Base-by-base conservation (phyloP, 2,329 filamentous ascomycete genomes). In the Trichoderma koningiopsis region DNA sequence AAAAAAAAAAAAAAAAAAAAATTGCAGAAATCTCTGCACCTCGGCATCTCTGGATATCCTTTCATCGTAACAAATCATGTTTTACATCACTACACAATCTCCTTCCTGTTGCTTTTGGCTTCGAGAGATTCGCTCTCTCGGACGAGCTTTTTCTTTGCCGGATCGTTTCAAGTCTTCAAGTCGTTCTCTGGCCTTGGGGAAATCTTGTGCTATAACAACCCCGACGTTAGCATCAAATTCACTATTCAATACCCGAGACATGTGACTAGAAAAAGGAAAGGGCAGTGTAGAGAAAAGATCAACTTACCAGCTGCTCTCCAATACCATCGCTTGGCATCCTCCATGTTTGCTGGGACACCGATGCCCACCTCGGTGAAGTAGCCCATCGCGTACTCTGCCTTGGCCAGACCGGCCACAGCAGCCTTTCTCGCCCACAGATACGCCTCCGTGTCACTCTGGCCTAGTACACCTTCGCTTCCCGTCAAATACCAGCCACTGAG, bases 301-400 rank as follows among this genome's bases (percentile, higher is more conserved):
- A 59, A 89, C 93, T 89, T 85, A 97, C 95, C 92, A 78, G 96
- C 96, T 81, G 96, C 94, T 79, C 95, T 87, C 87, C 94, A 97
- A 82, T 99, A 99, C 96, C 96, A 99, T 75, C 94, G 88, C 85
- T 97, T 97, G 27, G 95, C 96, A 81, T 98, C 96, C 76, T 99
- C 96, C 74, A 97, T 76, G 78, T 95, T 96, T 10, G 92, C 89
- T 19, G 91, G 85, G 72, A 93, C 90, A 35, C 96, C 96, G 74
- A 99, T 98, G 14, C 96, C 96, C 60, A 96, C 91, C 80, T 99
- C 96, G 0, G 93, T 96, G 77, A 97, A 97, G 81, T 98, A 97
- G 0, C 96, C 96, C 79, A 99, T 97, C 0, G 95, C 96, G 81
- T 97, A 98, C 82, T 98, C 92, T 0, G 96, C 96, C 83, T 98